These are phyloP conservation scores for Onygena corvina DNA, from an alignment of 2,329 filamentous ascomycete species.

Conservation along the genomic window DNA sequence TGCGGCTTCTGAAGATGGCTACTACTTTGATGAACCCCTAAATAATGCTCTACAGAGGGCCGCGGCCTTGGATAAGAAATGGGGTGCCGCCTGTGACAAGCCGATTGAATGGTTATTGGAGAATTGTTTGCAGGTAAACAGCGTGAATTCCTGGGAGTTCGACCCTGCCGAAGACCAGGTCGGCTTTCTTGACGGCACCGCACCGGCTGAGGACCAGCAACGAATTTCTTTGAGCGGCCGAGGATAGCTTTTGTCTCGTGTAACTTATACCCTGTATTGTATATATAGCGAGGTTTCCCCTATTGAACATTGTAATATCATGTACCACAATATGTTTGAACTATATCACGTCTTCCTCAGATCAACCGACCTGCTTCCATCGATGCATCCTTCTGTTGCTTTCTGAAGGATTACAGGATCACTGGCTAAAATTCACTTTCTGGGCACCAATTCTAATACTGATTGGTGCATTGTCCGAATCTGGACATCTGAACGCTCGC, in stretches of 20 bases:
- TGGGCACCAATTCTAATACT: too few species aligned
- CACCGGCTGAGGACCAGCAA: background rate
- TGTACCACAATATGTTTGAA: background rate
- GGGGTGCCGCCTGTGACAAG: slow-evolving; percentile 14
- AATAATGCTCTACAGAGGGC: slow-evolving; percentile 28
- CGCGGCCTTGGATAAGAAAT: slow-evolving; percentile 23
- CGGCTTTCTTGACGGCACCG: too few species aligned
- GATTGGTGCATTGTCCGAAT: too few species aligned
- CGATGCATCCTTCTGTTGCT: background rate
- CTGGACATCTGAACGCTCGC: background rate
- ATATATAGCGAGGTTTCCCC: background rate
- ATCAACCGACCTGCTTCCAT: background rate
- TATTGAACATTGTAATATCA: slow-evolving; percentile 4
- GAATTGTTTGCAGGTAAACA: slow-evolving; percentile 24
- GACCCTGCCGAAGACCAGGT: background rate
- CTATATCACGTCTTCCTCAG: background rate
- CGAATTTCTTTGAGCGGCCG: background rate
- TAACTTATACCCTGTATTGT: background rate
- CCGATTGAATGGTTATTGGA: slow-evolving; percentile 17
- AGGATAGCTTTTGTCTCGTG: background rate
- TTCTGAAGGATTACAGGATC: too few species aligned
- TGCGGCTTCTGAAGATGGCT: slow-evolving; percentile 19
- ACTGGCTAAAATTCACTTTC: too few species aligned
- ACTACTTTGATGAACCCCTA: slow-evolving; percentile 16
- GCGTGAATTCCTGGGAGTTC: slow-evolving; percentile 15